Evolutionary conservation across 306 rosid genomes (phyloP), one percentile per base, ranked within the genome.

Genomic region (Dalbergia cochinchinensis): DNA sequence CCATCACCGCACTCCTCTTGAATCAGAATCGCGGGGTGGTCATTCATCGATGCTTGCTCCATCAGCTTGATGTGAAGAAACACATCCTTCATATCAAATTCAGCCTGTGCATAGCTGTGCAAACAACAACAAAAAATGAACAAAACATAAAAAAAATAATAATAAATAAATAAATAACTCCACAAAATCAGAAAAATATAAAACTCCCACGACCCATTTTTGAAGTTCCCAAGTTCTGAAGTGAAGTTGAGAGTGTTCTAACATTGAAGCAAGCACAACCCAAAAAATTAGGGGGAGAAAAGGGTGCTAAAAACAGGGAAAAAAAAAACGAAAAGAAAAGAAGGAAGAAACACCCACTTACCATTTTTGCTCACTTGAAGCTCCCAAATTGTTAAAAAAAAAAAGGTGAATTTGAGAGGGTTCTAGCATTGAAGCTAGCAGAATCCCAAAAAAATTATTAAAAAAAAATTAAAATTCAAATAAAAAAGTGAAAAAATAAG

Each of bases 71-170:
- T 88, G 82, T 95, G 99, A 58, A 93, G 92, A 93, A 95, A 93
- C 75, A 95, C 97, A 68, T 95, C 99, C 85, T 91, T 95, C 94
- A 95, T 95, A 35, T 92, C 97, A 58, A 95, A 93, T 45, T 92
- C 99, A 58, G 92, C 97, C 69, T 90, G 96, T 51, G 97, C 94
- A 84, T 95, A 95, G 57, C 99, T 95, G 94, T 64, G 3, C 22
- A 44, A 80, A 55, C 12, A 68, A 4, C 60, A 67, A 4, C 1
- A 42, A 54, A 41, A 72, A 77, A 45, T 4, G n/a, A 60, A 11
- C 13, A 18, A 44, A n/a, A 44, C 22, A 14, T 16, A 26, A n/a
- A n/a, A n/a, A n/a, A n/a, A n/a, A n/a, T n/a, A n/a, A n/a, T n/a
- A 22, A 22, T 22, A 22, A 26, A 26, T 0, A 69, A 59, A 4